Evolutionary conservation across 805 yeast genomes (phyloP).

Genomic region (Spathaspora arborariae): DNA sequence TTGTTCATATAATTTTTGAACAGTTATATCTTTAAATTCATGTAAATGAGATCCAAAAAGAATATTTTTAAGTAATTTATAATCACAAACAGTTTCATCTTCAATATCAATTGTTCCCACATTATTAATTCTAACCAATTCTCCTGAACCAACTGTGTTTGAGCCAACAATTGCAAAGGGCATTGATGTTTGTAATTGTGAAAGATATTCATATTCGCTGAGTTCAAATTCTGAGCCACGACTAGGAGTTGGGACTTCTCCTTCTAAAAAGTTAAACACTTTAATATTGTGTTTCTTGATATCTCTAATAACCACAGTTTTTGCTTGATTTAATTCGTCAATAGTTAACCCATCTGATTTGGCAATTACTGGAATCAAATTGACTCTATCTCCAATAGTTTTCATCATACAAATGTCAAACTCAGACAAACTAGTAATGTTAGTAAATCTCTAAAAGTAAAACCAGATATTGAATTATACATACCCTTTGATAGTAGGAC

Average conservation of each 20-base stretch:
- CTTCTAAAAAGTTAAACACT: conserved; percentile 23
- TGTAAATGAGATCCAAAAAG: conserved; percentile 23
- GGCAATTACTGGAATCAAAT: conserved; percentile 76
- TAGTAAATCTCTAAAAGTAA: conserved; percentile 4
- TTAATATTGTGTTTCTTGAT: conserved; percentile 53
- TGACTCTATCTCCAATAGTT: conserved; percentile 66
- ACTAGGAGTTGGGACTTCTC: conserved; percentile 5
- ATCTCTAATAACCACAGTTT: conserved; percentile 47
- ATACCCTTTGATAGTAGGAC: conserved; percentile 58
- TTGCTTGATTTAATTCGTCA: conserved; percentile 52
- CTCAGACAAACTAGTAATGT: conserved; percentile 39
- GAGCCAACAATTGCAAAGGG: conserved; percentile 18
- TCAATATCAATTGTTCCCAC: conserved; percentile 19
- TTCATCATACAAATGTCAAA: conserved; percentile 73
- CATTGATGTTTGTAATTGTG: conserved; percentile 12
- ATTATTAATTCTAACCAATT: conserved; percentile 11
- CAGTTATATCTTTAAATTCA: conserved; percentile 23
- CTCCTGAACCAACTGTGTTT: conserved; percentile 4
- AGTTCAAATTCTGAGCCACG: conserved; percentile 2
- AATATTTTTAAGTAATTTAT: conserved; percentile 15
- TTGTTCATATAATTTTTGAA: conserved; percentile 16
- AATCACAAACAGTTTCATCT: conserved; percentile 16
- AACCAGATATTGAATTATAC: conserved; percentile 1
- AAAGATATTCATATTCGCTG: conserved; percentile 13
- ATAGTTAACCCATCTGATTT: conserved; percentile 73